Evolutionary conservation across 768 basidiomycete genomes (phyloP).

Genomic region (Leccinum longicurvipes): DNA sequence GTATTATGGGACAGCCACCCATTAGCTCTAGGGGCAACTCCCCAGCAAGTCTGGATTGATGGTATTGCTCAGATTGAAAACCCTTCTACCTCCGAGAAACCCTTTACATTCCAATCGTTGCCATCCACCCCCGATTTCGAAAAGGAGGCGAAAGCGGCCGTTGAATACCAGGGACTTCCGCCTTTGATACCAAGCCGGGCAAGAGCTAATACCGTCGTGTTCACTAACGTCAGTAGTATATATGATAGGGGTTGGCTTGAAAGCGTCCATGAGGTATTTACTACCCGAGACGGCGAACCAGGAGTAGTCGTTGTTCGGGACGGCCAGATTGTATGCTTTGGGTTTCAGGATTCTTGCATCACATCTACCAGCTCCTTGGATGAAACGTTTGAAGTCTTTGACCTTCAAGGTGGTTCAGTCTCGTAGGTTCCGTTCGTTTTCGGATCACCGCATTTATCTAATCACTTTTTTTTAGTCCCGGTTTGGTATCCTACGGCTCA

Average conservation of each 20-base stretch:
- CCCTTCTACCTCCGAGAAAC: conserved; percentile 52
- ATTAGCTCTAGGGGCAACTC: conserved; percentile 71
- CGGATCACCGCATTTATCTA: neutral
- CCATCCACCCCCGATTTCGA: conserved; percentile 63
- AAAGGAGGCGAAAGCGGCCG: conserved; percentile 53
- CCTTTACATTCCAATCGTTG: conserved; percentile 44
- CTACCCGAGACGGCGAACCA: conserved; percentile 6
- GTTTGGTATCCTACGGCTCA: conserved; percentile 40
- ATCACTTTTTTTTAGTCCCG: conserved; percentile 36
- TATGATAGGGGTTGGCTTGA: conserved; percentile 36
- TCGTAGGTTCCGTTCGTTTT: conserved; percentile 34
- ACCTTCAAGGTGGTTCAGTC: conserved; percentile 66
- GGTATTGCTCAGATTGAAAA: conserved; percentile 67
- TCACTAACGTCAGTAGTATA: conserved; percentile 60
- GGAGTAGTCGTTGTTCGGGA: conserved; percentile 48
- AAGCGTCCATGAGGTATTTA: conserved; percentile 23
- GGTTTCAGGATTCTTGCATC: conserved; percentile 30
- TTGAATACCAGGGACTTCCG: conserved; percentile 68
- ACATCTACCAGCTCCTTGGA: conserved; percentile 6
- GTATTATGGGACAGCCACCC: conserved; percentile 80
- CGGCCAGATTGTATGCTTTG: conserved; percentile 56
- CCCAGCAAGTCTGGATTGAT: conserved; percentile 81
- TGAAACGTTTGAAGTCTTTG: conserved; percentile 39
- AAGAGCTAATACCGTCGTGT: conserved; percentile 44
- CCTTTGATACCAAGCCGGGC: conserved; percentile 49